A percentile compares a stretch with the other conserved stretches of the same genome.
These are phyloP conservation scores for Leavenworthia alabamica DNA, from an alignment of 345 rosid genomes.

Conservation along the genomic window DNA sequence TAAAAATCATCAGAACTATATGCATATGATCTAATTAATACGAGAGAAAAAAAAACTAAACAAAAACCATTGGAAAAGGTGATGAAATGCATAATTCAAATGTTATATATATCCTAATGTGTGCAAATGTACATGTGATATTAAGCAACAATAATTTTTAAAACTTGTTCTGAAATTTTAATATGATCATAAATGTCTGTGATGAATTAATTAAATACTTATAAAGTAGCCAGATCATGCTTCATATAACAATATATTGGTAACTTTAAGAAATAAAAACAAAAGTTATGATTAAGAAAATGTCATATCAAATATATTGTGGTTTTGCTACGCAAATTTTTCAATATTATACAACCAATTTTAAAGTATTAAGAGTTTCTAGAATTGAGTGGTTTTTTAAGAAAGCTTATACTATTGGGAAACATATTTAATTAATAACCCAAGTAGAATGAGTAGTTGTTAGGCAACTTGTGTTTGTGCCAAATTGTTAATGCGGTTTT, in stretches of 20 bases:
- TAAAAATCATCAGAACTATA: too few species aligned
- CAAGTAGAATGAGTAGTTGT: conserved; percentile 21
- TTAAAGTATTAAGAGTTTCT: not conserved
- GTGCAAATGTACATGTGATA: not conserved
- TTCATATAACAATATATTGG: not conserved
- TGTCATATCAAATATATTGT: not conserved
- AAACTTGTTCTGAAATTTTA: not conserved
- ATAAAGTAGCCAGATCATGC: not conserved
- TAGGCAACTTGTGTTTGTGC: conserved; percentile 20
- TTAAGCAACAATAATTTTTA: not conserved
- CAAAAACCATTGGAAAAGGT: too few species aligned
- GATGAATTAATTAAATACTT: not conserved
- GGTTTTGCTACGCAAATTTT: not conserved
- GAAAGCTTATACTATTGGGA: not conserved
- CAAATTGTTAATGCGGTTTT: not conserved
- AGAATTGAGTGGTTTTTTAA: not conserved
- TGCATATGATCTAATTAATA: too few species aligned
- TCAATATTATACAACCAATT: not conserved
- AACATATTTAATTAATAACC: conserved; percentile 6
- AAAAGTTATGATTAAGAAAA: not conserved
- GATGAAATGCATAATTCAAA: not conserved
- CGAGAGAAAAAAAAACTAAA: too few species aligned
- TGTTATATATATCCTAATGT: not conserved
- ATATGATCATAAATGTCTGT: not conserved
- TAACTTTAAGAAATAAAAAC: too few species aligned